These are phyloP conservation scores for Parathielavia hyrcaniae DNA, from an alignment of 495 filamentous ascomycete genomes.

Conservation along the genomic window DNA sequence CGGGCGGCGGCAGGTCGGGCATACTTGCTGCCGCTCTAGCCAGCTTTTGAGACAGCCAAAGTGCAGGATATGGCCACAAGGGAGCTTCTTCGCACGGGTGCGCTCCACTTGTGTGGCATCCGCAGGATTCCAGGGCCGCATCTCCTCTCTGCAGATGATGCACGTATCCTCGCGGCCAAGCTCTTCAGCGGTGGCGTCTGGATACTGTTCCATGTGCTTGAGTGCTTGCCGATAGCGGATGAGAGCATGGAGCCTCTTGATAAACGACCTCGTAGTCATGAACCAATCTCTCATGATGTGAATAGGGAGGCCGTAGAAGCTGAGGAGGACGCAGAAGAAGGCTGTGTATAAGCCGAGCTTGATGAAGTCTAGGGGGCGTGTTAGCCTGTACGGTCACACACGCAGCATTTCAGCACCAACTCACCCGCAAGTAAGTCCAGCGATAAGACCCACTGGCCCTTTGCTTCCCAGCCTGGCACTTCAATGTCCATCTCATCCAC, in stretches of 20 bases:
- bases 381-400: neutral
- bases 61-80: slow-evolving; percentile 92
- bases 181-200: slow-evolving; percentile 86
- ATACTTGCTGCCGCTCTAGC: slow-evolving; percentile 97
- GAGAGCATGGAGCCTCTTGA: slow-evolving; percentile 79
- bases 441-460: slow-evolving; percentile 86
- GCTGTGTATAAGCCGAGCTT: slow-evolving; percentile 82
- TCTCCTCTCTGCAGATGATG: slow-evolving; percentile 96
- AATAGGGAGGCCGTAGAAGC: slow-evolving; percentile 90
- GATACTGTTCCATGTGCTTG: slow-evolving; percentile 83
- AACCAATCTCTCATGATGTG: slow-evolving; percentile 95
- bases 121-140: slow-evolving; percentile 63
- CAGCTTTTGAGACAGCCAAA: slow-evolving; percentile 91
- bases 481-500: slow-evolving; percentile 91
- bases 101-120: slow-evolving; percentile 60
- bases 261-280: slow-evolving; percentile 84
- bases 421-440: slow-evolving; percentile 78
- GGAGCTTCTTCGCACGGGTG: slow-evolving; percentile 86
- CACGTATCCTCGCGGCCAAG: slow-evolving; percentile 81
- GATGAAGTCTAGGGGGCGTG: slow-evolving; percentile 60
- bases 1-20: slow-evolving; percentile 84
- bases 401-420: slow-evolving; percentile 14
- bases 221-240: slow-evolving; percentile 82
- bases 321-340: slow-evolving; percentile 89
- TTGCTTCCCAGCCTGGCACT: slow-evolving; percentile 93